phyloP scores from a whole-genome alignment of 305 asterid genomes.

The Plantago coronopus region DNA sequence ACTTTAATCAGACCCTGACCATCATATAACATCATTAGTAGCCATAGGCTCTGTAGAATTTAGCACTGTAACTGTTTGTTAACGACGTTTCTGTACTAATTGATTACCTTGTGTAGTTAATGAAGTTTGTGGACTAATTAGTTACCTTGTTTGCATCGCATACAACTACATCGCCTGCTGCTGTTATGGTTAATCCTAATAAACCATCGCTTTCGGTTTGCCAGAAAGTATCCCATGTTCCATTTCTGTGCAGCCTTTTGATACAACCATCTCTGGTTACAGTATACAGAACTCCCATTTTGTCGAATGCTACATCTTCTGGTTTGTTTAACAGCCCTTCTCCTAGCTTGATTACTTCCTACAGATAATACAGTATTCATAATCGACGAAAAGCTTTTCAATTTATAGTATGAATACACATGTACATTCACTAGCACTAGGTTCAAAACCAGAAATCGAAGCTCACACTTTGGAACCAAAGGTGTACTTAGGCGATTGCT shows the following conservation, averaged over 20 bases:
- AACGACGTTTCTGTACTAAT: not conserved
- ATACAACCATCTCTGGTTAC: constrained; percentile 75
- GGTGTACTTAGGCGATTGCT: too few relatives aligned
- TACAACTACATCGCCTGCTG: constrained; percentile 42
- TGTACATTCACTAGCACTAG: not conserved
- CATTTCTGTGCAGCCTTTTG: constrained; percentile 50
- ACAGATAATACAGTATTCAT: not conserved
- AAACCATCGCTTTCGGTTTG: constrained; percentile 28
- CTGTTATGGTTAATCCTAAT: constrained; percentile 47
- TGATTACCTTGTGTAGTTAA: constrained; percentile 31
- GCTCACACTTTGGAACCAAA: too few relatives aligned
- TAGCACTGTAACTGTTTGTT: too few relatives aligned
- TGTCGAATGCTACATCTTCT: constrained; percentile 57
- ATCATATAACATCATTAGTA: constrained; percentile 1
- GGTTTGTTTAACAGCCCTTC: constrained; percentile 57
- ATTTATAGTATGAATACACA: not conserved
- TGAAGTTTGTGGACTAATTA: not conserved
- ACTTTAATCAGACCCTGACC: constrained; percentile 59
- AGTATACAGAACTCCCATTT: constrained; percentile 45
- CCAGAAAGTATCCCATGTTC: constrained; percentile 60
- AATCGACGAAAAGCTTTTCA: not conserved
- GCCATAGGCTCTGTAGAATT: too few relatives aligned
- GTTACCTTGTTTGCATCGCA: constrained; percentile 55
- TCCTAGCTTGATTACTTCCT: constrained; percentile 67
- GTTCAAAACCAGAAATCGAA: too few relatives aligned